These are phyloP conservation scores for Colletotrichum ledebouriae DNA, from an alignment of 2,329 filamentous ascomycete genomes.

Conservation along the genomic window DNA sequence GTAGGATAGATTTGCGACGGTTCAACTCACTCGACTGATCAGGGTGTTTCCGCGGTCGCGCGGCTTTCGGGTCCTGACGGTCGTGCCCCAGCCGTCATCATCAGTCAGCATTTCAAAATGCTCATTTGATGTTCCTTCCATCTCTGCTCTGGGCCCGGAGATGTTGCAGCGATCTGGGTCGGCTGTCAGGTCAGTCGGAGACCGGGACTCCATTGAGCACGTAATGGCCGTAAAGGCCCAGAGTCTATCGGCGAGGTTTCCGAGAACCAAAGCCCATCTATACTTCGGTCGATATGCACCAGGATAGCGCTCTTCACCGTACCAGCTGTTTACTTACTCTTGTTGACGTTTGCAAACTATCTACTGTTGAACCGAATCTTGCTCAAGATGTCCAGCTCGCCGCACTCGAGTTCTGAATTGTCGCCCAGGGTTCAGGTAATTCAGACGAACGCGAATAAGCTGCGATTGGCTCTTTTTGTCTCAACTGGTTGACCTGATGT, in stretches of 20 bases:
- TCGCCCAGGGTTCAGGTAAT: background rate
- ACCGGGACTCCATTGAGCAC: constrained; percentile 23
- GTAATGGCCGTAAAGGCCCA: constrained; percentile 2
- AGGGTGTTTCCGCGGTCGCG: constrained; percentile 23
- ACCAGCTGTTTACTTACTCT: background rate
- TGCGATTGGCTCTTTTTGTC: too few relatives aligned
- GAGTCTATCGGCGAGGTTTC: too few relatives aligned
- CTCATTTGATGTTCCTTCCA: constrained; percentile 1
- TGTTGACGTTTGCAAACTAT: constrained; percentile 15
- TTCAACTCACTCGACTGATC: constrained; percentile 13
- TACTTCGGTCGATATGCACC: background rate
- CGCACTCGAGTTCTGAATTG: background rate
- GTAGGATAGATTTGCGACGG: background rate
- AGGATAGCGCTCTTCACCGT: constrained; percentile 7
- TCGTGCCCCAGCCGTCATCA: constrained; percentile 14
- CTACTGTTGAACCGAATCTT: constrained; percentile 23
- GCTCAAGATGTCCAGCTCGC: constrained; percentile 9
- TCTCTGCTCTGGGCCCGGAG: constrained; percentile 4
- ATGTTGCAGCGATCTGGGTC: constrained; percentile 22
- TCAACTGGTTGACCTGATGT: too few relatives aligned
- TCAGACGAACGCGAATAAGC: constrained; percentile 17
- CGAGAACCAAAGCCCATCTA: too few relatives aligned
- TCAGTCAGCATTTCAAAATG: constrained; percentile 8
- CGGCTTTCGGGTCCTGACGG: constrained; percentile 12
- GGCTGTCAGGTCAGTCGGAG: constrained; percentile 15